Evolutionary conservation across 2,329 filamentous ascomycete species (phyloP), one percentile per base, ranked within the genome.

Genomic region (Venturia aucupariae): DNA sequence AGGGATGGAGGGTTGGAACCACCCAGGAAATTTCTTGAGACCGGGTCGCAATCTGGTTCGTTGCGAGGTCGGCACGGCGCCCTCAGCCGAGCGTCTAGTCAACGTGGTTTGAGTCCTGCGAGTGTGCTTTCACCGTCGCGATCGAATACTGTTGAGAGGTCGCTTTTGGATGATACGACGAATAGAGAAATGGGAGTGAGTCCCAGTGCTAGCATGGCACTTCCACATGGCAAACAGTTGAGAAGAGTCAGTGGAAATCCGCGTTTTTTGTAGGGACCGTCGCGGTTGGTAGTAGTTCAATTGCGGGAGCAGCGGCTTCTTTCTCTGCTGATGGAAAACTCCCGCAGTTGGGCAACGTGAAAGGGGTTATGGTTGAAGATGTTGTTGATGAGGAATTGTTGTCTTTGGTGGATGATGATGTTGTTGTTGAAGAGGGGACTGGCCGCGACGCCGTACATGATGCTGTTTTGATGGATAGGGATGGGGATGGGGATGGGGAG

Each of bases 211-310:
- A 46, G 41, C 27, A 51, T 46, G 30, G 8, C 32, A 46, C 42
- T 46, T 69, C 27, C 68, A 68, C n/a, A 64, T 7, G 42, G 32
- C 35, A 48, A 59, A 44, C 27, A 39, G 22, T 42, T 75, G 55
- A 70, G 79, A 67, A 75, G 77, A 67, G 75, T 78, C 65, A 80
- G 78, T 67, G 73, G 78, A 60, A 73, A 72, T 66, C 80, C 79
- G 75, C 76, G 77, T 78, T 80, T 80, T 79, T 80, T 81, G 75
- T 81, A 77, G 72, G 69, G 68, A 68, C 69, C 67, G 71, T 65
- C 63, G 67, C 62, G 38, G 46, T 65, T 61, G 66, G 61, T 42
- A 38, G 54, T 48, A 32, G 60, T 39, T 30, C 38, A 60, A 30
- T 38, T 60, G 32, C 30, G 11, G 19, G 55, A 60, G 55, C 30